Evolutionary conservation across 805 yeast genomes (phyloP).

Genomic region (Yamadazyma ubonensis): DNA sequence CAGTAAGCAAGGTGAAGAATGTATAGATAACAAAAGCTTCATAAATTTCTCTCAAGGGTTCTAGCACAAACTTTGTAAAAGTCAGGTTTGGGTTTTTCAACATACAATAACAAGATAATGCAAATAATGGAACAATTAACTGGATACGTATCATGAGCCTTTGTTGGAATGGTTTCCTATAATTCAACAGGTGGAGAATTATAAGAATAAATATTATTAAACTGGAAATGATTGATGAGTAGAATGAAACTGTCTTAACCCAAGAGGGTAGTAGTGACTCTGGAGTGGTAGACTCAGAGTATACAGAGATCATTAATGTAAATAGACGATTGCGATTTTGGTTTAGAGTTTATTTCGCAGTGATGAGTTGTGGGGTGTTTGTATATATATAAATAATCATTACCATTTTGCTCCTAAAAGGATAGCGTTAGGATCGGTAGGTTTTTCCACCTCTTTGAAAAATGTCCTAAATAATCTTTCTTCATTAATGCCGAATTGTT

Average conservation of each 20-base stretch:
- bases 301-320: background rate
- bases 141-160: slow-evolving; percentile 80
- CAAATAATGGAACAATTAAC: slow-evolving; percentile 77
- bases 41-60: slow-evolving; percentile 83
- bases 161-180: slow-evolving; percentile 87
- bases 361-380: slow-evolving; percentile 5
- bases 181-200: slow-evolving; percentile 50
- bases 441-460: slow-evolving; percentile 52
- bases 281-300: slow-evolving; percentile 4
- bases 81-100: slow-evolving; percentile 44
- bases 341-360: background rate
- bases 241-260: slow-evolving; percentile 22
- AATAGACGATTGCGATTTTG: slow-evolving; percentile 1
- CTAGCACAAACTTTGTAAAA: slow-evolving; percentile 48
- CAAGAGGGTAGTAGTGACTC: slow-evolving; percentile 14
- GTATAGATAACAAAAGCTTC: slow-evolving; percentile 97
- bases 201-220: slow-evolving; percentile 25
- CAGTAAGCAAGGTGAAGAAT: slow-evolving; percentile 78
- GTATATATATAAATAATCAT: slow-evolving; percentile 1
- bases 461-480: slow-evolving; percentile 44
- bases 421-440: slow-evolving; percentile 46
- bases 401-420: slow-evolving; percentile 61
- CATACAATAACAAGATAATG: slow-evolving; percentile 64
- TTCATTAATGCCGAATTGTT: slow-evolving; percentile 26
- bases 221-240: slow-evolving; percentile 22